Conservation (phyloP, 108 stramenopile species). For the Bacterosira constricta region DNA sequence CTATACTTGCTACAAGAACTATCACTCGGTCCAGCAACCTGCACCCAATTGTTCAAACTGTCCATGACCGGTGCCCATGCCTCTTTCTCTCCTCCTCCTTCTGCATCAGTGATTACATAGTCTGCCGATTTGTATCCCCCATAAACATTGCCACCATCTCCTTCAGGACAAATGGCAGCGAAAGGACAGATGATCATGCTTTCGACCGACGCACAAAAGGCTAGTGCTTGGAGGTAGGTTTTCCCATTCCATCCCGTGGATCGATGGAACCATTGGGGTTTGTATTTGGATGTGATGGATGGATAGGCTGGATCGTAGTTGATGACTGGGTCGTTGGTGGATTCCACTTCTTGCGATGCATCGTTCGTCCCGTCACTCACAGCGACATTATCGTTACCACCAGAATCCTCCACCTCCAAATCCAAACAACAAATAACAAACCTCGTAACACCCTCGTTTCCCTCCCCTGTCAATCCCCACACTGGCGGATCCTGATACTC, state of each 20-base stretch:
- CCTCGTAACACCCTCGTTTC: constrained; percentile 8
- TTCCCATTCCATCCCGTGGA: constrained; percentile 29
- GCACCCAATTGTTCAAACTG: too few relatives aligned
- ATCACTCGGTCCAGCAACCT: too few relatives aligned
- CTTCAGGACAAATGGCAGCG: constrained; percentile 27
- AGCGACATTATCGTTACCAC: not conserved
- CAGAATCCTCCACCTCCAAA: too few relatives aligned
- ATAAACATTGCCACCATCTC: too few relatives aligned
- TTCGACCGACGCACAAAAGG: constrained; percentile 25
- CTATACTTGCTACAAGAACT: too few relatives aligned
- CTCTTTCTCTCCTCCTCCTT: too few relatives aligned
- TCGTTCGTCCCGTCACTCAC: not conserved
- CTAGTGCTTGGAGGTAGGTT: constrained; percentile 8
- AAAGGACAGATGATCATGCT: constrained; percentile 25
- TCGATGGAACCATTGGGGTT: constrained; percentile 30
- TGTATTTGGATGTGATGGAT: not conserved
- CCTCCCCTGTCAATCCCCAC: constrained; percentile 27
- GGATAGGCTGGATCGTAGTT: constrained; percentile 4
- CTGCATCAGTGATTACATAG: too few relatives aligned
- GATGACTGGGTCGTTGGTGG: too few relatives aligned
- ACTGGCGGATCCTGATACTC: constrained; percentile 3
- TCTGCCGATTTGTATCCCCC: too few relatives aligned
- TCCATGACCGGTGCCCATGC: too few relatives aligned
- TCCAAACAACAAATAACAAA: constrained; percentile 15
- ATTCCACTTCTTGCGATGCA: not conserved